Conservation (phyloP, 768 basidiomycete genomes). For the Termitomyces heimii region DNA sequence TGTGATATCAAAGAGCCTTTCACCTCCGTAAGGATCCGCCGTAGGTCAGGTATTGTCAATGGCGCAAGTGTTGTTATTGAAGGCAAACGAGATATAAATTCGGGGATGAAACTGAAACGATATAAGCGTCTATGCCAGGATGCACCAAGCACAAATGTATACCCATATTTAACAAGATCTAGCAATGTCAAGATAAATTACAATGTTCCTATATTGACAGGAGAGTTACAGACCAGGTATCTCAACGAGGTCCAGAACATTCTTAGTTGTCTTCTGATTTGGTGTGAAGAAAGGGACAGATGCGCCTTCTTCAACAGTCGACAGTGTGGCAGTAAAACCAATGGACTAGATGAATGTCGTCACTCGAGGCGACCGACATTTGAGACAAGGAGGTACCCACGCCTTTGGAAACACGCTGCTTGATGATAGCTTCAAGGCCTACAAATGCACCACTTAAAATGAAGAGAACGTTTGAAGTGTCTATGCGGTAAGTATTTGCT, state of each 20-base stretch:
- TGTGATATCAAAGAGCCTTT: slow-evolving; percentile 89
- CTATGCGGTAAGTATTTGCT: slow-evolving; percentile 68
- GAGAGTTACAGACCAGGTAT: slow-evolving; percentile 45
- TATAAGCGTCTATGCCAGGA: slow-evolving; percentile 3
- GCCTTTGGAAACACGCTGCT: slow-evolving; percentile 75
- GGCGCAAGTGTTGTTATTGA: slow-evolving; percentile 82
- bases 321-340: slow-evolving; percentile 57
- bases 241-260: slow-evolving; percentile 64
- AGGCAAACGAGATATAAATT: slow-evolving; percentile 92
- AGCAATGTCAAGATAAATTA: slow-evolving; percentile 3
- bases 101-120: slow-evolving; percentile 72
- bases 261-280: slow-evolving; percentile 49
- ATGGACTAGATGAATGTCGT: slow-evolving; percentile 56
- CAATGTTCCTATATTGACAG: neutral
- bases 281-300: slow-evolving; percentile 73
- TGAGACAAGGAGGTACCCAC: slow-evolving; percentile 37
- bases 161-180: slow-evolving; percentile 88
- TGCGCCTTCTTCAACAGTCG: slow-evolving; percentile 30
- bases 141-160: slow-evolving; percentile 4
- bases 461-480: slow-evolving; percentile 92
- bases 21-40: slow-evolving; percentile 89
- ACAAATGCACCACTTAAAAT: slow-evolving; percentile 95
- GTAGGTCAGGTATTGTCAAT: slow-evolving; percentile 74
- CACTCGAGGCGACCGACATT: slow-evolving; percentile 1
- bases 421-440: slow-evolving; percentile 79